Base-by-base conservation (phyloP, 495 filamentous ascomycete species). In the Letharia columbiana region DNA sequence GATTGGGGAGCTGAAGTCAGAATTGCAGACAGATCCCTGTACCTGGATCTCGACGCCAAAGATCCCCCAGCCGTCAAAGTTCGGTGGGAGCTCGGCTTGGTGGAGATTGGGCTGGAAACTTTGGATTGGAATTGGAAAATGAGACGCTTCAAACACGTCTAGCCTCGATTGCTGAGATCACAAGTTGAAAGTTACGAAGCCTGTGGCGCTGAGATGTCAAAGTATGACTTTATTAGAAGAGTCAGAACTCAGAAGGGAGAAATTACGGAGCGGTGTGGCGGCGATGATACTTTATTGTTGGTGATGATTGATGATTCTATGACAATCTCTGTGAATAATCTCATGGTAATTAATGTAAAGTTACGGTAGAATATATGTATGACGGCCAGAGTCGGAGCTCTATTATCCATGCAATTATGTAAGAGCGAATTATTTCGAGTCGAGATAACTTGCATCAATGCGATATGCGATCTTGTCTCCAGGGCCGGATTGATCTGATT, bases 31-130 rank as follows among this genome's bases (percentile, higher is more conserved):
- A 31, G 52, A 15, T 17, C 31, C 52, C 52, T 56, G 52, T 56
- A 13, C 52, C 52, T 56, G 52, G 52, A 56, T 56, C 23, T 56
- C 52, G 52, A 56, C 52, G 31, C 49, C 23, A 52, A 52, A 31
- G n/a, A 13, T 31, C 1, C 23, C 49, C 37, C 37, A 8, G 37
- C 4, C 7, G 2, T 52, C n/a, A 17, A 18, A 35, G 11, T 56
- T 35, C 52, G 52, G 28, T 56, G 31, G 12, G 52, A 56, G 28
- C 52, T 56, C 52, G 52, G 52, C 28, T 35, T 56, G 12, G 52
- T 5, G 28, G 23, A 35, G 52, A 35, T 56, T 56, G 52, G 52
- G 52, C 12, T 15, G 52, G 28, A 56, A 56, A 35, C 0, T 4
- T 17, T 20, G 7, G 49, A 31, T 52, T 52, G 1, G 1, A 52